Conservation (phyloP, 768 basidiomycete genomes). For the Ramaria sp. region DNA sequence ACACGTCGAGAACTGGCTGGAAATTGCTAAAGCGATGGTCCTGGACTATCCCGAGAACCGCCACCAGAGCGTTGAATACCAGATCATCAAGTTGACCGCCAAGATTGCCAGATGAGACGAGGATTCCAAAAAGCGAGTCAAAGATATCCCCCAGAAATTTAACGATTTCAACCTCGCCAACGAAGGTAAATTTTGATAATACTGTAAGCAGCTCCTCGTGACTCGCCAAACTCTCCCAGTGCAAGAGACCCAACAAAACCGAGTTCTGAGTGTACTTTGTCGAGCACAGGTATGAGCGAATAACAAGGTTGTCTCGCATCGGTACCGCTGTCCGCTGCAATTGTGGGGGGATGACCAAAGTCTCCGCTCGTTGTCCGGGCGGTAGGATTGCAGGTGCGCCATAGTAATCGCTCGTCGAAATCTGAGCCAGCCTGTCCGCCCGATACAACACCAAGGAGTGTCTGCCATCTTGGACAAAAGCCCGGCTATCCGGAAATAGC, state of each 20-base stretch:
- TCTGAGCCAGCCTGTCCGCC: constrained; percentile 56
- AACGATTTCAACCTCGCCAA: constrained; percentile 89
- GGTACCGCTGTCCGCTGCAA: constrained; percentile 57
- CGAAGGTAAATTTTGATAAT: constrained; percentile 80
- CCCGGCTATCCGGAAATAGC: constrained; percentile 61
- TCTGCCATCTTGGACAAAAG: constrained; percentile 83
- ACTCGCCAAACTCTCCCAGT: constrained; percentile 66
- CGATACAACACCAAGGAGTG: constrained; percentile 79
- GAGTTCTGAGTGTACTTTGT: constrained; percentile 88
- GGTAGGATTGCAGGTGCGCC: constrained; percentile 50
- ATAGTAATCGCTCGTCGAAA: constrained; percentile 65
- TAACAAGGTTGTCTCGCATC: constrained; percentile 63
- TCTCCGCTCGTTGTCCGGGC: constrained; percentile 49
- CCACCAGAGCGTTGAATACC: constrained; percentile 86
- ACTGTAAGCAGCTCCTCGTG: constrained; percentile 58
- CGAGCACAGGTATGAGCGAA: constrained; percentile 87
- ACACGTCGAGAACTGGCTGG: constrained; percentile 85
- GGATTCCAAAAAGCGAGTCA: constrained; percentile 84
- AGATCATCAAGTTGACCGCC: constrained; percentile 71
- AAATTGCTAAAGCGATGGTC: constrained; percentile 95
- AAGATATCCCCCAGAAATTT: constrained; percentile 88
- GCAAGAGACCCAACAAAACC: constrained; percentile 66
- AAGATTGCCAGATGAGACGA: constrained; percentile 65
- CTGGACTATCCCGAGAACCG: constrained; percentile 83
- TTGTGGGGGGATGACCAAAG: constrained; percentile 44